Evolutionary conservation across 2,329 filamentous ascomycete species (phyloP).

Genomic region (Monosporascus sp.): DNA sequence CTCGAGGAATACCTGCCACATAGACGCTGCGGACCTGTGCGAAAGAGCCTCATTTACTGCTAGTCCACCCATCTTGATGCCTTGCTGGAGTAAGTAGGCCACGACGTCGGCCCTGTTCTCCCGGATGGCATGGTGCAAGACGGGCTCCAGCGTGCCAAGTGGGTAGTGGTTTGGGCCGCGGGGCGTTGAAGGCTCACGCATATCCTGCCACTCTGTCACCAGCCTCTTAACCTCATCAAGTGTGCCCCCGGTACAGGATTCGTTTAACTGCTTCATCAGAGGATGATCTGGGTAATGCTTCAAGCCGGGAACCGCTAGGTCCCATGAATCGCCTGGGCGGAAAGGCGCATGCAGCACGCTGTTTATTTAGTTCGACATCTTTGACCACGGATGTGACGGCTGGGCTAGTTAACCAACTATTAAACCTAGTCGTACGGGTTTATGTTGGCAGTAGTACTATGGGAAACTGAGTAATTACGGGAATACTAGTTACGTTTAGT

Average conservation of each 20-base stretch:
- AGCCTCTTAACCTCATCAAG: slow-evolving; percentile 3
- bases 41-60: neutral
- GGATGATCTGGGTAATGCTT: slow-evolving; percentile 8
- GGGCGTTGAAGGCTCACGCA: neutral
- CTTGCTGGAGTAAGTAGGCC: slow-evolving; percentile 3
- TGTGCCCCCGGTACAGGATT: slow-evolving; percentile 2
- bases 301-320: slow-evolving; percentile 5
- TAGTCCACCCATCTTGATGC: slow-evolving; percentile 1
- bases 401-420: too few species aligned
- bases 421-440: too few species aligned
- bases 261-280: slow-evolving; percentile 3
- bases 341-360: too few species aligned
- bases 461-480: too few species aligned
- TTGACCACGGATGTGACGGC: too few species aligned
- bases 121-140: slow-evolving; percentile 2
- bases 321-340: slow-evolving; percentile 1
- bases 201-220: slow-evolving; percentile 3
- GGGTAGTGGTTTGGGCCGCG: slow-evolving; percentile 3
- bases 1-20: slow-evolving; percentile 6
- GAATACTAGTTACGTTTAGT: too few species aligned
- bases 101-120: slow-evolving; percentile 4
- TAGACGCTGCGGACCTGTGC: slow-evolving; percentile 2
- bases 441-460: too few species aligned
- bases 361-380: too few species aligned
- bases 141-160: slow-evolving; percentile 5